Base-by-base conservation (phyloP, 352 stramenopile species). In the Phytopythium aichiense region DNA sequence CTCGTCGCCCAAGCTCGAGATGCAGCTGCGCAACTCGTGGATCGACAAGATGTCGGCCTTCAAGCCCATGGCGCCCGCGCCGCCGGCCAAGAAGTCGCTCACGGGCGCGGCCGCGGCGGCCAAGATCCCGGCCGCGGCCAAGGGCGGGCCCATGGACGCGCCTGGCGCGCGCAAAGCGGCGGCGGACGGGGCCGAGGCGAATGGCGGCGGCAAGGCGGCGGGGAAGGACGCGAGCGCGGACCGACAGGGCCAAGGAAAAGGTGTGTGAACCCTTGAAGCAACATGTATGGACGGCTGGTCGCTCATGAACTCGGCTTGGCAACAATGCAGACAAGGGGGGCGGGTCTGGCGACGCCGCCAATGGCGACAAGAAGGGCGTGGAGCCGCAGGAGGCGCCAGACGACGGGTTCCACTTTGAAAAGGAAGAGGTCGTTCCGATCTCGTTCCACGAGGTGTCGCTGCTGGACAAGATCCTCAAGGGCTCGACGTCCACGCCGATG, bases 1-100 rank as follows among this genome's bases (percentile, higher is more conserved):
- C 64, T 92, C 85, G 61, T 95, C 87, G 57, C 87, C 87, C 20
- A 95, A 95, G 63, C 91, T 93, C 76, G 87, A 93, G 61, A 78
- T 85, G 64, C 83, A 93, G 66, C 63, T 94, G 67, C 87, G 83
- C 56, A 92, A 91, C 60, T 95, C 87, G 60, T 95, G 87, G 87
- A 91, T 95, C 65, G 87, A 95, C 65, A 88, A 89, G 72, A 88
- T 94, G 73, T 75, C 83, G 56, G 74, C 81, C 20, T 90, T 91
- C 60, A 93, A 93, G 69, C 70, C 79, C 5, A 53, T 84, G 52
- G 30, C 74, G 4, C 30, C 65, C 37, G 11, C 49, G 25, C 45
- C 62, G 18, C 51, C 68, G 1, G 56, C 65, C 2, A 94, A 92
- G 62, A 90, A 91, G 60, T 71, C 81, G 23, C 62, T 73, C 11